Evolutionary conservation across 179 eudicot species (phyloP).

Genomic region (Silene coronaria): DNA sequence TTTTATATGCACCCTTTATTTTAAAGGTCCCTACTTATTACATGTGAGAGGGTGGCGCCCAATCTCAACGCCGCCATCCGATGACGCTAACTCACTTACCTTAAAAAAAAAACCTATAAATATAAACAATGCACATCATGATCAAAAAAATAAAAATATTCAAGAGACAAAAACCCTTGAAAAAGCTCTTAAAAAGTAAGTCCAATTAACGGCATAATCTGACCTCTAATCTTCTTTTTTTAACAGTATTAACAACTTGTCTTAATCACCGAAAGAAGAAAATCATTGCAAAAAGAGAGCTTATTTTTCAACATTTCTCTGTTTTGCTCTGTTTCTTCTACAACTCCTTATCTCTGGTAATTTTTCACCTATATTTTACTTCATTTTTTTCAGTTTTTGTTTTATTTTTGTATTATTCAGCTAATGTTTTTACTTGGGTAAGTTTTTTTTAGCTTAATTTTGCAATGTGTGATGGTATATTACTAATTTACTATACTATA

Average conservation of each 20-base stretch:
- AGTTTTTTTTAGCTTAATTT: neutral
- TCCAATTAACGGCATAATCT: neutral
- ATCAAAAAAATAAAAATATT: neutral
- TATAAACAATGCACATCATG: neutral
- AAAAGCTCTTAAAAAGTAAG: constrained; percentile 7
- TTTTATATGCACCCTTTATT: too few relatives aligned
- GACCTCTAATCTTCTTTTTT: constrained; percentile 2
- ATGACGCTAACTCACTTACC: too few relatives aligned
- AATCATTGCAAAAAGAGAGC: neutral
- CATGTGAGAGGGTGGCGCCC: too few relatives aligned
- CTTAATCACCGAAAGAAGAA: constrained; percentile 13
- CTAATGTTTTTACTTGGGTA: neutral
- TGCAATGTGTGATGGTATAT: constrained; percentile 5
- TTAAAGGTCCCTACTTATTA: too few relatives aligned
- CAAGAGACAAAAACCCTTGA: neutral
- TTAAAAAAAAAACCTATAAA: too few relatives aligned
- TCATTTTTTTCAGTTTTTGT: neutral
- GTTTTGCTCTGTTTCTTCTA: neutral
- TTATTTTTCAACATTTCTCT: constrained; percentile 9
- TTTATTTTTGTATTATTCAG: neutral
- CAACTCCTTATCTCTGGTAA: constrained; percentile 30
- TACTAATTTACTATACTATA: too few relatives aligned
- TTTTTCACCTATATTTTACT: neutral
- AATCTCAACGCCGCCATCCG: too few relatives aligned
- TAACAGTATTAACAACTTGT: constrained; percentile 16